Evolutionary conservation across 176 grass and related monocot genomes (phyloP).

Genomic region (Aegilops tauschii): DNA sequence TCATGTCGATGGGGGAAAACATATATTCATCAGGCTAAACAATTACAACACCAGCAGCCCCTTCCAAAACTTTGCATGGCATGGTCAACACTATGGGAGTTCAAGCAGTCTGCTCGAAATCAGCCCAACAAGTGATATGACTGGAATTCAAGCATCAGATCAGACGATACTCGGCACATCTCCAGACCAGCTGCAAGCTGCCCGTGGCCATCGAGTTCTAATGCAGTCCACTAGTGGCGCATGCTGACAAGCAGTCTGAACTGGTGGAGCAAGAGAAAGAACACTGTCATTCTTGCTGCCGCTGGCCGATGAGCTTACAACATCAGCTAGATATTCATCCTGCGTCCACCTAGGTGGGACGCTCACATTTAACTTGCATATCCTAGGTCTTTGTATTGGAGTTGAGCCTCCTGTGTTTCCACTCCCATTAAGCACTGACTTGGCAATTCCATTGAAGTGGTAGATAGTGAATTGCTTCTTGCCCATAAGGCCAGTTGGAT

Average conservation of each 20-base stretch:
- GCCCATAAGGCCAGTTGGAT: slow-evolving; percentile 88
- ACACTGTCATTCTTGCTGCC: slow-evolving; percentile 43
- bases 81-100: slow-evolving; percentile 16
- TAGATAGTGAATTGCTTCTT: slow-evolving; percentile 96
- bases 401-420: slow-evolving; percentile 43
- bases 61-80: slow-evolving; percentile 21
- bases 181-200: slow-evolving; percentile 80
- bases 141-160: slow-evolving; percentile 41
- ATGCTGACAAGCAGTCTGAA: slow-evolving; percentile 62
- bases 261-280: slow-evolving; percentile 60
- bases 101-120: slow-evolving; percentile 29
- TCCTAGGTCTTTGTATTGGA: slow-evolving; percentile 76
- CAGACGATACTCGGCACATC: slow-evolving; percentile 96
- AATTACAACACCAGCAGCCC: slow-evolving; percentile 40
- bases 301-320: slow-evolving; percentile 52
- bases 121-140: background rate
- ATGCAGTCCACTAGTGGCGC: slow-evolving; percentile 95
- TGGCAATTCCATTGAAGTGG: slow-evolving; percentile 99
- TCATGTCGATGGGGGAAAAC: slow-evolving; percentile 11
- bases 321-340: slow-evolving; percentile 91
- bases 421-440: slow-evolving; percentile 75
- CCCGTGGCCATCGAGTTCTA: slow-evolving; percentile 83
- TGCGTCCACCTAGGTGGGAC: slow-evolving; percentile 94
- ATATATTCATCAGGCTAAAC: slow-evolving; percentile 36
- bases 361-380: slow-evolving; percentile 80